A percentile compares a stretch with the other conserved stretches of the same genome.
These are phyloP conservation scores for Fusarium albosuccineum DNA, from an alignment of 2,329 filamentous ascomycete species.

Conservation along the genomic window DNA sequence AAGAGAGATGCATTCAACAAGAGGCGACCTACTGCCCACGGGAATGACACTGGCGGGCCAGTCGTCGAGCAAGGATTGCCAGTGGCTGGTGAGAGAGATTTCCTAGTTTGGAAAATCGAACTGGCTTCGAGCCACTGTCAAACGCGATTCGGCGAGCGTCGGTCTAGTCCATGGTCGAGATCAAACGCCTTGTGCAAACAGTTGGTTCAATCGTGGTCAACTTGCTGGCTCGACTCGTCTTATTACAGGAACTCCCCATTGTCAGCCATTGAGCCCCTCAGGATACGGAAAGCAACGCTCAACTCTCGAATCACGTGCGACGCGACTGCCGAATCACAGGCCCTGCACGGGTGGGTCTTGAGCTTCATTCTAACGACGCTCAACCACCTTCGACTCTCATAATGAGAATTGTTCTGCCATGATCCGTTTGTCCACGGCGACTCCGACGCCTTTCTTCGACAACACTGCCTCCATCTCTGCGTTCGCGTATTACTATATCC, in stretches of 20 bases:
- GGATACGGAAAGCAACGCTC: slow-evolving; percentile 42
- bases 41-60: slow-evolving; percentile 16
- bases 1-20: slow-evolving; percentile 4
- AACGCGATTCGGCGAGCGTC: slow-evolving; percentile 20
- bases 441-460: not conserved
- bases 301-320: slow-evolving; percentile 43
- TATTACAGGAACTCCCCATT: slow-evolving; percentile 39
- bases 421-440: not conserved
- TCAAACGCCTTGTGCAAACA: slow-evolving; percentile 17
- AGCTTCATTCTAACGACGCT: slow-evolving; percentile 34
- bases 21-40: slow-evolving; percentile 16
- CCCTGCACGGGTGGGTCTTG: slow-evolving; percentile 36
- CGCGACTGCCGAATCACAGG: slow-evolving; percentile 40
- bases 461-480: not conserved
- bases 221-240: slow-evolving; percentile 31
- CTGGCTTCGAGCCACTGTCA: slow-evolving; percentile 18
- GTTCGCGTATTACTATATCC: slow-evolving; percentile 6
- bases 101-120: slow-evolving; percentile 24
- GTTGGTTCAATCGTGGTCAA: slow-evolving; percentile 36
- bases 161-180: slow-evolving; percentile 36
- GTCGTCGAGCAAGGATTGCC: slow-evolving; percentile 25
- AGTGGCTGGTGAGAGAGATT: slow-evolving; percentile 21
- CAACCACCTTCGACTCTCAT: slow-evolving; percentile 17
- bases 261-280: slow-evolving; percentile 49
- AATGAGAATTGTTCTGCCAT: slow-evolving; percentile 23